Percentiles rank a stretch among this genome's conserved stretches.
These are phyloP conservation scores for Suillus tomentosus DNA, from an alignment of 768 basidiomycete genomes.

Conservation along the genomic window DNA sequence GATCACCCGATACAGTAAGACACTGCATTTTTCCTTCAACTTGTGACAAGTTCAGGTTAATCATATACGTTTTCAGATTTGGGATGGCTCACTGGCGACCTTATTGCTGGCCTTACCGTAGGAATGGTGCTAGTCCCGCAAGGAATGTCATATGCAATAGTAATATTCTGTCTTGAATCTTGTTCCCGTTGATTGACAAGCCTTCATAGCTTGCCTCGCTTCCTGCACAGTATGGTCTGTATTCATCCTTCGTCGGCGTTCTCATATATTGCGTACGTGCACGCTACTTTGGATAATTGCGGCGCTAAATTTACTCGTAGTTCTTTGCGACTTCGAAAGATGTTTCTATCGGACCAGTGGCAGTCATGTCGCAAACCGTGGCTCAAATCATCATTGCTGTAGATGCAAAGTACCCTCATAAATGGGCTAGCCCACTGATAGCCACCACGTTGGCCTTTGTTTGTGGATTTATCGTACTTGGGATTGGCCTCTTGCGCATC, in stretches of 20 bases:
- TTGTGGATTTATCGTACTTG: constrained; percentile 89
- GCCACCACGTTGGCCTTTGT: constrained; percentile 85
- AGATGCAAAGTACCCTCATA: constrained; percentile 49
- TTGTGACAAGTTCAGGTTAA: not conserved
- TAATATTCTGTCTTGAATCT: constrained; percentile 26
- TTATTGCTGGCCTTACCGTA: constrained; percentile 91
- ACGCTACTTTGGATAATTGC: not conserved
- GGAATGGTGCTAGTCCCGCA: constrained; percentile 96
- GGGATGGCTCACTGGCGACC: constrained; percentile 83
- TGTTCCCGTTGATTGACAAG: not conserved
- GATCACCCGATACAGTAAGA: constrained; percentile 85
- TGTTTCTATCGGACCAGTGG: constrained; percentile 98
- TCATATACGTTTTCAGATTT: constrained; percentile 45
- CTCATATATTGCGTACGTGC: constrained; percentile 75
- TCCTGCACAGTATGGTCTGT: constrained; percentile 85
- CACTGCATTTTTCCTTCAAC: not conserved
- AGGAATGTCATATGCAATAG: constrained; percentile 86
- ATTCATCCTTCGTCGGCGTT: constrained; percentile 90
- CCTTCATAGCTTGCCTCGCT: constrained; percentile 74
- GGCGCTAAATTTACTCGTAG: constrained; percentile 36
- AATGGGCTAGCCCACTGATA: constrained; percentile 71
- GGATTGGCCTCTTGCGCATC: constrained; percentile 82
- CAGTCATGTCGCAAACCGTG: constrained; percentile 93
- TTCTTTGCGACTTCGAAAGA: constrained; percentile 98
- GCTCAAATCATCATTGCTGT: constrained; percentile 79